A percentile compares a stretch with the other conserved stretches of the same genome.
phyloP scores from a whole-genome alignment of 306 rosid genomes.

The Abrus precatorius region DNA sequence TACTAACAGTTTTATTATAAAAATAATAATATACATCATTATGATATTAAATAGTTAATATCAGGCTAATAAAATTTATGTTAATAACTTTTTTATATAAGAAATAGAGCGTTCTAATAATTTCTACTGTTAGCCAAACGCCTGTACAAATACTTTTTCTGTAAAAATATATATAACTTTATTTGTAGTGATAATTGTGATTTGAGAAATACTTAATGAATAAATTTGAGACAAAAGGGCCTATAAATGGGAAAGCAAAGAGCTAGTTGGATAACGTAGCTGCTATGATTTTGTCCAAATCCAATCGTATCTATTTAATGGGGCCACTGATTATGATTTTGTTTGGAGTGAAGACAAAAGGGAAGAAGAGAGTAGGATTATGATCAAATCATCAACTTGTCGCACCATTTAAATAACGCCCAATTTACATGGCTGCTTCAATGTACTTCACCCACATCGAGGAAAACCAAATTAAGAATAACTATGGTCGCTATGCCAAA shows the following conservation, averaged over 20 bases:
- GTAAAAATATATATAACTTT: neutral
- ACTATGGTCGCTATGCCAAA: neutral
- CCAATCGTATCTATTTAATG: constrained; percentile 54
- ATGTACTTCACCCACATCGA: constrained; percentile 10
- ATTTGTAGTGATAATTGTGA: neutral
- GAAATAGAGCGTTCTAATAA: neutral
- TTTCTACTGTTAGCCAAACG: neutral
- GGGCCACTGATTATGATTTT: constrained; percentile 60
- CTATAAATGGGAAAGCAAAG: constrained; percentile 10
- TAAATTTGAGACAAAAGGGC: neutral
- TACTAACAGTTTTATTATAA: no score
- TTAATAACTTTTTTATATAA: no score
- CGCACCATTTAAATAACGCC: constrained; percentile 35
- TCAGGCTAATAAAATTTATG: no score
- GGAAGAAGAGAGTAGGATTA: constrained; percentile 39
- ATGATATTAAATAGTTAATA: no score
- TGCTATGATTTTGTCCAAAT: constrained; percentile 53
- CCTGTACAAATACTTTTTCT: neutral
- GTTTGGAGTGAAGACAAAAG: constrained; percentile 53
- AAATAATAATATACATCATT: no score
- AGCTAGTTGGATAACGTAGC: constrained; percentile 32
- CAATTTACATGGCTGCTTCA: neutral
- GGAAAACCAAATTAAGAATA: neutral
- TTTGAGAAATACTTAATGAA: neutral
- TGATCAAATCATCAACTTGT: constrained; percentile 49